These are phyloP conservation scores for Gillenia trifoliata DNA, from an alignment of 306 rosid genomes.

Conservation along the genomic window DNA sequence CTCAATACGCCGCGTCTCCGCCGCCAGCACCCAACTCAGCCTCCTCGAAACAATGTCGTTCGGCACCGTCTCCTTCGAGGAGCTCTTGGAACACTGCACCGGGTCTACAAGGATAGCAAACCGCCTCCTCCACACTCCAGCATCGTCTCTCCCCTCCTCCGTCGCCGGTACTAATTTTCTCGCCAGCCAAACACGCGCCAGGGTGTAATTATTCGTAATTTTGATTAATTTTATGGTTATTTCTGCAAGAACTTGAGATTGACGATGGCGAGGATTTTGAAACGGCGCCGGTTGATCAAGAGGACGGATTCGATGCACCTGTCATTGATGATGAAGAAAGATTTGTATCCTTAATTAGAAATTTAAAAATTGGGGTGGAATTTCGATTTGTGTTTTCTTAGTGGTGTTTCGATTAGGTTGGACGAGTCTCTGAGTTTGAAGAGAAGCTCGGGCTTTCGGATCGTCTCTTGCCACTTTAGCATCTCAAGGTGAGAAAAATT, in stretches of 20 bases:
- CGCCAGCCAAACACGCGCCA: not conserved
- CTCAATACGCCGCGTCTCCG: slow-evolving; percentile 66
- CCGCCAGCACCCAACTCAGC: slow-evolving; percentile 53
- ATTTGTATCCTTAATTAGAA: slow-evolving; percentile 52
- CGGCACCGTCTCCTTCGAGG: slow-evolving; percentile 81
- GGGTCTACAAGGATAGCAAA: slow-evolving; percentile 63
- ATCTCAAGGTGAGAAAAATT: slow-evolving; percentile 48
- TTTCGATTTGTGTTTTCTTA: slow-evolving; percentile 22
- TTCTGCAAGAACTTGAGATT: slow-evolving; percentile 34
- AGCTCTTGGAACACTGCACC: slow-evolving; percentile 81
- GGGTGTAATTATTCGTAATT: not conserved
- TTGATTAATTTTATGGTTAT: not conserved
- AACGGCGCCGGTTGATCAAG: slow-evolving; percentile 7
- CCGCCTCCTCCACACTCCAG: slow-evolving; percentile 48
- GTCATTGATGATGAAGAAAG: slow-evolving; percentile 59
- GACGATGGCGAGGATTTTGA: slow-evolving; percentile 37
- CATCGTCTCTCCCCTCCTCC: slow-evolving; percentile 39
- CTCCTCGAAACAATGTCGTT: slow-evolving; percentile 70
- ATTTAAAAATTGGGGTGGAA: not conserved
- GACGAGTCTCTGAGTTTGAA: slow-evolving; percentile 73
- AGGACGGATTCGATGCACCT: not conserved
- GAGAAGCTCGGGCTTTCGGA: slow-evolving; percentile 74
- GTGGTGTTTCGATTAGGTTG: slow-evolving; percentile 35
- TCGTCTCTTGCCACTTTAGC: slow-evolving; percentile 77
- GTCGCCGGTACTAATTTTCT: slow-evolving; percentile 33